These are phyloP conservation scores for Rhizopus microsporus DNA, from an alignment of 371 early-diverging fungal genomes.

Conservation along the genomic window DNA sequence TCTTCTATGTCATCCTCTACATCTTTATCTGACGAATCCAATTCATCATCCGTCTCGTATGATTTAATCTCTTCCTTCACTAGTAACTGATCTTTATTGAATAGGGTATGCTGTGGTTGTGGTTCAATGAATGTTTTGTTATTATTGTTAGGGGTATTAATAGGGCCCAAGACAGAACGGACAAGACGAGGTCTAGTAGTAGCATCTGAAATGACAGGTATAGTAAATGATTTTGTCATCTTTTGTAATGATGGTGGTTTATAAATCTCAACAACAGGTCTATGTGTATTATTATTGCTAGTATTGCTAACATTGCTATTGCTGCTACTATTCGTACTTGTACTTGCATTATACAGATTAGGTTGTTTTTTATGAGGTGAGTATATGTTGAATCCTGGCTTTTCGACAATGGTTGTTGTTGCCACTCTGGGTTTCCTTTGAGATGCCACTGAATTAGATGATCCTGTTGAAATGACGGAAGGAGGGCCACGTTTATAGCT, in stretches of 20 bases:
- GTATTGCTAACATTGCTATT: background rate
- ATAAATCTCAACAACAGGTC: conserved; percentile 18
- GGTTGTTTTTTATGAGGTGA: background rate
- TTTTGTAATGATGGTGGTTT: conserved; percentile 15
- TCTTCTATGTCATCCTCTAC: conserved; percentile 7
- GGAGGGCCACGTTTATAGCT: conserved; percentile 9
- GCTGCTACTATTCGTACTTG: background rate
- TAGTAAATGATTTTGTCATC: conserved; percentile 4
- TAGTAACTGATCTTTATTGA: background rate
- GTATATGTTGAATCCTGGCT: conserved; percentile 4
- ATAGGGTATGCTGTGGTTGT: background rate
- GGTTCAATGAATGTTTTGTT: background rate
- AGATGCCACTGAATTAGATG: conserved; percentile 11
- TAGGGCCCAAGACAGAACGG: conserved; percentile 22
- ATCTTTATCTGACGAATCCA: background rate
- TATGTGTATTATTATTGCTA: background rate
- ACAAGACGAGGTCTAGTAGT: background rate
- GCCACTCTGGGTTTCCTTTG: conserved; percentile 19
- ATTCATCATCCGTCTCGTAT: background rate
- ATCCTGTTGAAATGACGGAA: conserved; percentile 9
- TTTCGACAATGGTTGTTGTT: conserved; percentile 4
- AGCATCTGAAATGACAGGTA: background rate
- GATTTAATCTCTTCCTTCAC: background rate
- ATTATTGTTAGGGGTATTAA: conserved; percentile 11
- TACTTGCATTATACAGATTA: conserved; percentile 1